A percentile compares a stretch with the other conserved stretches of the same genome.
Evolutionary conservation across 2,329 filamentous ascomycete genomes (phyloP).

Genomic region (Aspergillus sp.): DNA sequence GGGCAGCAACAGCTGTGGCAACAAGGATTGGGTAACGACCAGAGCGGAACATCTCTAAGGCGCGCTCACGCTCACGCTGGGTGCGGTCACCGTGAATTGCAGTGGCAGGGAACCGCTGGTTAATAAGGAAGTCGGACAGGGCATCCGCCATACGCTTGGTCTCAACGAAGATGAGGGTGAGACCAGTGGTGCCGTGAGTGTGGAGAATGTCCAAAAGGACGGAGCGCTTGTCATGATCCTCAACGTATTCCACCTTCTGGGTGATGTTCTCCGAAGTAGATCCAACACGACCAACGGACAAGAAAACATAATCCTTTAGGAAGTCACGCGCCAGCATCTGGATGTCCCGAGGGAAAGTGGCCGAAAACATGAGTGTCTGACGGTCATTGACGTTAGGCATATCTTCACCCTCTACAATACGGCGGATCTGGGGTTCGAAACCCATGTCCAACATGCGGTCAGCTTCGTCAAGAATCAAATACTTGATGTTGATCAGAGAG

Average conservation of each 20-base stretch:
- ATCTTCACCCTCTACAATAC: constrained; percentile 97
- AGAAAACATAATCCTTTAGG: constrained; percentile 98
- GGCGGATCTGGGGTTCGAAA: constrained; percentile 99
- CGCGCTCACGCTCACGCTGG: constrained; percentile 97
- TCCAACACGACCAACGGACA: constrained; percentile 96
- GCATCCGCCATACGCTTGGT: constrained; percentile 99
- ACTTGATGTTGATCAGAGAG: constrained; percentile 98
- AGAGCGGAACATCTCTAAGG: constrained; percentile 95
- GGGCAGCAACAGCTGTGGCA: constrained; percentile 91
- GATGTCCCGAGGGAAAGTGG: constrained; percentile 97
- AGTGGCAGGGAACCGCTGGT: constrained; percentile 96
- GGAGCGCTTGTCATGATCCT: constrained; percentile 96
- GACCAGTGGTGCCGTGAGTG: constrained; percentile 76
- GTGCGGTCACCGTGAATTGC: constrained; percentile 99
- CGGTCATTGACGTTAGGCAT: constrained; percentile 83
- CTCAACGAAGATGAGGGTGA: constrained; percentile 98
- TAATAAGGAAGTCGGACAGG: constrained; percentile 95
- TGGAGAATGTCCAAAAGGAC: constrained; percentile 96
- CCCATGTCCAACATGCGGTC: constrained; percentile 99
- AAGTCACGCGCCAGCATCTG: constrained; percentile 99
- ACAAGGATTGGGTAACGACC: constrained; percentile 94
- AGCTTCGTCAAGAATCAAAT: constrained; percentile 96
- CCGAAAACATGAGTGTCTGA: constrained; percentile 99
- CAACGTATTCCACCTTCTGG: constrained; percentile 96
- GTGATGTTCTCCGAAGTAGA: constrained; percentile 99